Evolutionary conservation across 805 yeast genomes (phyloP).

Genomic region (Osmozyma mogii): DNA sequence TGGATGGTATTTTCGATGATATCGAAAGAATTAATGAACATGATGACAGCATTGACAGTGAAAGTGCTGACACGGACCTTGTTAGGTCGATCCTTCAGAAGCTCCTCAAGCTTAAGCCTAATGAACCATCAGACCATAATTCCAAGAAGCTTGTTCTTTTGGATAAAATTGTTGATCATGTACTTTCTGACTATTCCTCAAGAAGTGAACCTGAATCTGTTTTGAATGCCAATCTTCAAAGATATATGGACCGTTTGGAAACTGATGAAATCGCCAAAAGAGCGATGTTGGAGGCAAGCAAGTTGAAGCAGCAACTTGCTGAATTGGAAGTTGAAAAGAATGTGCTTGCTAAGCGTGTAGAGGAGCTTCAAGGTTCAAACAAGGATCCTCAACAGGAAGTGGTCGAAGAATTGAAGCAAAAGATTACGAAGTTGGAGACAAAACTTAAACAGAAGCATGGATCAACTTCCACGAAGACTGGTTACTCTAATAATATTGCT

Average conservation of each 20-base stretch:
- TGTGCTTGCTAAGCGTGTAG: slow-evolving; percentile 2
- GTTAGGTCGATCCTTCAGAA: slow-evolving; percentile 21
- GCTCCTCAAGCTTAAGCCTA: slow-evolving; percentile 18
- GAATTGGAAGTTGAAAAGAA: slow-evolving; percentile 16
- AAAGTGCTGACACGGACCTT: slow-evolving; percentile 3
- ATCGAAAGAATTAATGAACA: slow-evolving; percentile 3
- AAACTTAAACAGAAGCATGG: slow-evolving; percentile 12
- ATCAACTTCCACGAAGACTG: too few relatives aligned
- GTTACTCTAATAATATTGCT: too few relatives aligned
- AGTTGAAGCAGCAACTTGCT: slow-evolving; percentile 16
- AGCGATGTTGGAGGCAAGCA: slow-evolving; percentile 25
- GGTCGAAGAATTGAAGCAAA: slow-evolving; percentile 7
- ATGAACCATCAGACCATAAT: slow-evolving; percentile 18
- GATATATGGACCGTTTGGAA: slow-evolving; percentile 25
- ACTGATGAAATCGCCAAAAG: slow-evolving; percentile 29
- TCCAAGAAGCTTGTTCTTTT: slow-evolving; percentile 19
- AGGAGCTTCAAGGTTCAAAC: slow-evolving; percentile 1
- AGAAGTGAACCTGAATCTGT: slow-evolving; percentile 21
- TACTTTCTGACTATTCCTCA: slow-evolving; percentile 18
- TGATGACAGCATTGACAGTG: slow-evolving; percentile 2
- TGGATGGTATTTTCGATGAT: slow-evolving; percentile 8
- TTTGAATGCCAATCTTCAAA: slow-evolving; percentile 24
- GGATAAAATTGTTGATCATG: slow-evolving; percentile 25
- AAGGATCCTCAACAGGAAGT: not conserved
- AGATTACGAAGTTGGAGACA: slow-evolving; percentile 15